Conservation (phyloP, 352 stramenopile species). For the Phytophthora capsici region DNA sequence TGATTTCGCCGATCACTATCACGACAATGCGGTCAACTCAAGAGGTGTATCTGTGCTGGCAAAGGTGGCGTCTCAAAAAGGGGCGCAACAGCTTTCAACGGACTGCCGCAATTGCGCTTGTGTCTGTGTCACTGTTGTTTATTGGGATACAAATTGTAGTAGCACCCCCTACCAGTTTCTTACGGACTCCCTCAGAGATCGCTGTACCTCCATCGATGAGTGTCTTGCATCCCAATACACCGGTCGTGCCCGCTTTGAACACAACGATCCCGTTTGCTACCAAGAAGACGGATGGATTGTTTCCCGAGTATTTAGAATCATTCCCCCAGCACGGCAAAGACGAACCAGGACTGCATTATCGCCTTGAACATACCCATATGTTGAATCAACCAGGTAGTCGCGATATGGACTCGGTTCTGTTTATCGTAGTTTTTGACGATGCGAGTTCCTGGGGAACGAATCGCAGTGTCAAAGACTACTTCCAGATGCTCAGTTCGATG, state of each 20-base stretch:
- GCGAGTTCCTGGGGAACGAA: slow-evolving; percentile 38
- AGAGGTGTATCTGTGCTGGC: too few relatives aligned
- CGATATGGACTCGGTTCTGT: slow-evolving; percentile 28
- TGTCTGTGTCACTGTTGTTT: too few relatives aligned
- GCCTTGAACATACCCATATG: slow-evolving; percentile 13
- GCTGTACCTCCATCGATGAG: not conserved
- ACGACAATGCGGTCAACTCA: too few relatives aligned
- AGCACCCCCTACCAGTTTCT: too few relatives aligned
- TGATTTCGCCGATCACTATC: too few relatives aligned
- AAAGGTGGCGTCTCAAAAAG: too few relatives aligned
- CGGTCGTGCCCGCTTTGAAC: slow-evolving; percentile 11
- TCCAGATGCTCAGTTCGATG: slow-evolving; percentile 33
- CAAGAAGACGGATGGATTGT: not conserved
- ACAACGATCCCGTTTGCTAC: slow-evolving; percentile 5
- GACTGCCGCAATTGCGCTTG: too few relatives aligned
- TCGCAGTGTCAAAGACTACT: slow-evolving; percentile 33
- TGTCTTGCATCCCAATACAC: slow-evolving; percentile 23
- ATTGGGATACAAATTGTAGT: too few relatives aligned
- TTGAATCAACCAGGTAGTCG: not conserved
- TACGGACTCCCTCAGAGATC: too few relatives aligned
- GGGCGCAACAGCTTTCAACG: too few relatives aligned
- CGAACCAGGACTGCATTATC: slow-evolving; percentile 22
- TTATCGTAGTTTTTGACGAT: slow-evolving; percentile 37
- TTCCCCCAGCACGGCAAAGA: slow-evolving; percentile 28
- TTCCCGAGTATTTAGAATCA: slow-evolving; percentile 12